Base-by-base conservation (phyloP, 2,329 filamentous ascomycete species). In the Fusarium tupiense region DNA sequence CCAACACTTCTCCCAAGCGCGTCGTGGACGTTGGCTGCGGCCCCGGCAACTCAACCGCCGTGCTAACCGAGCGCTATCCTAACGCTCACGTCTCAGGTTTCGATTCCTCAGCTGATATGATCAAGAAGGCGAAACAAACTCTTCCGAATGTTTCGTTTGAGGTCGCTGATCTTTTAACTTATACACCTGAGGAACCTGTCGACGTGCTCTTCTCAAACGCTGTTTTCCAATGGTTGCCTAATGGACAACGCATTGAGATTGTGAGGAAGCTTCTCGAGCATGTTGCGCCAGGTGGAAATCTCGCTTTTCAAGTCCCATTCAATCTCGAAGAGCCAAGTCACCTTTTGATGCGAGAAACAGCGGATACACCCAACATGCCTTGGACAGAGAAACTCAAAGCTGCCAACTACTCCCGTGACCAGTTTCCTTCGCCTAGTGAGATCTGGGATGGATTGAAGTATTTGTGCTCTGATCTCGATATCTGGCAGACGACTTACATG, bases 21-120 rank as follows among this genome's bases (percentile, higher is more conserved):
- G 85, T 91, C 73, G 82, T 89, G 73, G 89, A 91, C 67, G 82
- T 91, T 3, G 89, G 89, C 73, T 91, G 89, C 78, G 89, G 89
- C 0, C 89, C 89, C 0, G 89, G 87, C 10, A 91, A 90, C 80
- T 89, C 87, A 6, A 91, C 89, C 1, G 79, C 81, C 2, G 84
- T 86, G 3, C 83, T 91, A 4, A 79, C 81, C 9, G 73, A 78
- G 6, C 83, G 83, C 9, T 91, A 87, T 76, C 87, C 88, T 0
- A 52, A 79, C 8, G 86, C 89, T 0, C 65, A 76, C 1, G 74
- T 91, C 49, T 81, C 82, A 0, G 89, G 88, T 16, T 83, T 91
- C 52, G 89, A 91, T 72, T 86, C 86, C 0, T 88, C 86, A 0
- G 84, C 85, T 0, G 86, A 89, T 72, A 91, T 91, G 89, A 82